Base-by-base conservation (phyloP, 768 basidiomycete genomes). In the Suillus bovinus region DNA sequence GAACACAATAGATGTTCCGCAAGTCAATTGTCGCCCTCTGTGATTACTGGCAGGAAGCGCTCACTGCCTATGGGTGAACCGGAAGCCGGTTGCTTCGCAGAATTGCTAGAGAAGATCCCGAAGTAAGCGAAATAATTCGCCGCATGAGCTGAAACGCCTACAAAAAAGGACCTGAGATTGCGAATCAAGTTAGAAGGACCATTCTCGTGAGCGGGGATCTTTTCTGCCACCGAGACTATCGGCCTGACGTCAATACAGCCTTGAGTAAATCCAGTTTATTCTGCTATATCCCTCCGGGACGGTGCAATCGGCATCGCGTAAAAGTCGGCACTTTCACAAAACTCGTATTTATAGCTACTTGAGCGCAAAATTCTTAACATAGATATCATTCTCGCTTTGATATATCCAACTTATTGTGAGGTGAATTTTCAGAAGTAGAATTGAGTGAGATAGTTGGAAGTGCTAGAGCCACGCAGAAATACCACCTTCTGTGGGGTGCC, bases 81-180 rank as follows among this genome's bases (percentile, higher is more conserved):
- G 34, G 34, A 36, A 55, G 22, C 34, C 54, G 34, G 34, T 24
- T n/a, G 16, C 22, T 8, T 24, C 24, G 22, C 61, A 39, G 33
- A 24, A 16, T 10, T 20, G 9, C 36, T 20, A 20, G 17, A 52
- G 20, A 29, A 50, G 49, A 52, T 20, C 16, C 29, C n/a, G n/a
- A n/a, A n/a, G n/a, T n/a, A n/a, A n/a, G n/a, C n/a, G n/a, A n/a
- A n/a, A n/a, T n/a, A n/a, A n/a, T n/a, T n/a, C n/a, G n/a, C n/a
- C n/a, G n/a, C n/a, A n/a, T n/a, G 64, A 67, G 29, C 63, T 69
- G 34, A 65, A 69, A 53, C 70, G 63, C 36, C 61, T 66, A 24
- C 64, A 49, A 62, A 14, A 17, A 10, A 27, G 22, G 44, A 34
- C 17, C 33, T 46, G 62, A 34, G 62, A 65, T 33, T 52, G 52